A percentile compares a stretch with the other conserved stretches of the same genome.
Conservation (phyloP, 2,329 filamentous ascomycete genomes). For the Fusarium domesticum region DNA sequence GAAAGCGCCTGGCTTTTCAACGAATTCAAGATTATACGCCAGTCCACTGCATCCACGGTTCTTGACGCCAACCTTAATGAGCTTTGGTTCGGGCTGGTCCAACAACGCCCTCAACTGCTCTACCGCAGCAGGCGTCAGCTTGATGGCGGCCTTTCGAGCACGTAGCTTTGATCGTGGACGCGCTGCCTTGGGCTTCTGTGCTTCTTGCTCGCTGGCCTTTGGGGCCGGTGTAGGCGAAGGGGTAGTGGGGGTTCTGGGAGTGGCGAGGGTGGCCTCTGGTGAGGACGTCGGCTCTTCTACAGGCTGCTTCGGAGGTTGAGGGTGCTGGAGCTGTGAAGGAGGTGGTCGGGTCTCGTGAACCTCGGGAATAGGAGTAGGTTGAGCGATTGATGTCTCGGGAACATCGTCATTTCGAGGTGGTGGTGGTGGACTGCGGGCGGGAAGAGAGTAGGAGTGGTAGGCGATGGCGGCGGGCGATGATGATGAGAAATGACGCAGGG, state of each 20-base stretch:
- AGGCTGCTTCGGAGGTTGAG: conserved; percentile 18
- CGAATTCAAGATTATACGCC: conserved; percentile 91
- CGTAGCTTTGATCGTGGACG: conserved; percentile 39
- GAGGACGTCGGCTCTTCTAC: conserved; percentile 14
- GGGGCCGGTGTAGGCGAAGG: too few species aligned
- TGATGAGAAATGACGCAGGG: conserved; percentile 43
- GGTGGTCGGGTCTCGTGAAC: conserved; percentile 54
- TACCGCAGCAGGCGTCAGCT: conserved; percentile 75
- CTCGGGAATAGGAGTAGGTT: conserved; percentile 44
- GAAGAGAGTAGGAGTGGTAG: conserved; percentile 54
- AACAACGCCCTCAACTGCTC: conserved; percentile 73
- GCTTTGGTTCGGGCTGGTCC: conserved; percentile 81
- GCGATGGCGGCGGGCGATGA: conserved; percentile 32
- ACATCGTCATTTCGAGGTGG: conserved; percentile 43
- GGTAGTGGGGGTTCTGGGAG: conserved; percentile 35
- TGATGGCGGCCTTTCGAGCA: conserved; percentile 88
- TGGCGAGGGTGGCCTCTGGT: conserved; percentile 18
- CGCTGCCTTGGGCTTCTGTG: conserved; percentile 60
- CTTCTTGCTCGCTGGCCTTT: conserved; percentile 57
- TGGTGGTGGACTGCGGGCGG: conserved; percentile 40
- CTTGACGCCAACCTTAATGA: conserved; percentile 91
- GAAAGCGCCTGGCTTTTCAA: conserved; percentile 82
- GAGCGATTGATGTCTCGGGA: conserved; percentile 47
- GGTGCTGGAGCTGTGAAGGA: conserved; percentile 19
- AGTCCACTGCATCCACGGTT: conserved; percentile 93